Evolutionary conservation across 805 yeast genomes (phyloP), one percentile per base, ranked within the genome.

Genomic region (Wickerhamiella musiphila): DNA sequence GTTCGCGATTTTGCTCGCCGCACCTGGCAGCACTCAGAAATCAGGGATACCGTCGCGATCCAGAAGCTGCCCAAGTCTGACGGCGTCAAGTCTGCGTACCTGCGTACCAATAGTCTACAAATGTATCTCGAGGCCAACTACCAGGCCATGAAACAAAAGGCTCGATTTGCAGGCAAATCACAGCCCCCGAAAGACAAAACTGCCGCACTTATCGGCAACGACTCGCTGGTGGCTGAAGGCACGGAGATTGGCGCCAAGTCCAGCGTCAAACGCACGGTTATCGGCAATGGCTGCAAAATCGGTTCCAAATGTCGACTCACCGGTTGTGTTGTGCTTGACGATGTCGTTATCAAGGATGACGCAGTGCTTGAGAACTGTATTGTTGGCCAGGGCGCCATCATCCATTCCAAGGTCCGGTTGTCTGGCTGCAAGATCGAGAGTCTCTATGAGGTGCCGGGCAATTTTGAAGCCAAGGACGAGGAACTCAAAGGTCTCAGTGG

Each of bases 61-160:
- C 66, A 76, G 40, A 65, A 73, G 16, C 51, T 84, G 18, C 93
- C 94, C 3, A 60, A 34, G 5, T n/a, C 28, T 8, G n/a, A 8
- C 18, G 59, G 66, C 2, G n/a, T n/a, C n/a, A n/a, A n/a, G n/a
- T n/a, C n/a, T n/a, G n/a, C n/a, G n/a, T 84, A 84, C 47, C 65
- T 79, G 37, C 68, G 96, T 43, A 65, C 78, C 30, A 83, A 82
- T 50, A 79, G 74, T 48, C 58, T 81, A 29, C 66, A 78, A 2
- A 78, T 86, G 2, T 83, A 73, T 52, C 68, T 82, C 70, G 99
- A 90, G 56, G 83, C 92, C 14, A 90, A 83, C 51, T 63, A 98
- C 39, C 64, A 68, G 47, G 63, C 76, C 35, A 65, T 86, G 66
- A 77, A 70, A 48, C 50, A 35, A 15, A 40, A 69, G 45, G 84